Base-by-base conservation (phyloP, 106 monocot species). In the Alisma plantagoaquatica region DNA sequence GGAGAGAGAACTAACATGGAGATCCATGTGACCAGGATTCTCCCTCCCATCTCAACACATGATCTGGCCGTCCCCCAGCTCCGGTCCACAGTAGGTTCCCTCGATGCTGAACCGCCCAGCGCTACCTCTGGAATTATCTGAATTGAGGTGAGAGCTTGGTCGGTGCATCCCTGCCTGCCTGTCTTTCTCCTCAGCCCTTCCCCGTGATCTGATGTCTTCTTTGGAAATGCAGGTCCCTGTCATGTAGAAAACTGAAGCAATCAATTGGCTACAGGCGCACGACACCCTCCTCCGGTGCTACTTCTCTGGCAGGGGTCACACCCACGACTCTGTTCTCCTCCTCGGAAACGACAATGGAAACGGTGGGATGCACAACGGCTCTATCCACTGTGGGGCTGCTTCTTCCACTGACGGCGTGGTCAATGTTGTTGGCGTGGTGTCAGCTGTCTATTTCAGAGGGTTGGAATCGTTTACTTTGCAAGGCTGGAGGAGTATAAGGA, bases 301-400 rank as follows among this genome's bases (percentile, higher is more conserved):
- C 73, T 94, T 94, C 70, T 94, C 93, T 8, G 60, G 72, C 0
- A 76, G 93, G 59, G n/a, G n/a, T n/a, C n/a, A n/a, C n/a, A n/a
- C n/a, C n/a, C n/a, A n/a, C n/a, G 76, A 31, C 0, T 23, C 31
- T 2, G 21, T 23, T 28, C 27, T 15, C 29, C 26, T 51, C 2
- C 8, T 14, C 11, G 16, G 48, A 4, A 32, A 17, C 31, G 17
- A 46, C 0, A 1, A 21, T 8, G 70, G 52, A 4, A 43, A 31
- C 15, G 33, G 20, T 27, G 24, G 38, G 26, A n/a, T n/a, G n/a
- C n/a, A n/a, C n/a, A n/a, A n/a, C n/a, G n/a, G n/a, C n/a, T n/a
- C n/a, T n/a, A n/a, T n/a, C n/a, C n/a, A n/a, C n/a, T n/a, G n/a
- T n/a, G n/a, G n/a, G n/a, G n/a, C n/a, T n/a, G 28, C 48, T 25